Conservation (phyloP, 179 eudicot species). For the Beta lomatogona region DNA sequence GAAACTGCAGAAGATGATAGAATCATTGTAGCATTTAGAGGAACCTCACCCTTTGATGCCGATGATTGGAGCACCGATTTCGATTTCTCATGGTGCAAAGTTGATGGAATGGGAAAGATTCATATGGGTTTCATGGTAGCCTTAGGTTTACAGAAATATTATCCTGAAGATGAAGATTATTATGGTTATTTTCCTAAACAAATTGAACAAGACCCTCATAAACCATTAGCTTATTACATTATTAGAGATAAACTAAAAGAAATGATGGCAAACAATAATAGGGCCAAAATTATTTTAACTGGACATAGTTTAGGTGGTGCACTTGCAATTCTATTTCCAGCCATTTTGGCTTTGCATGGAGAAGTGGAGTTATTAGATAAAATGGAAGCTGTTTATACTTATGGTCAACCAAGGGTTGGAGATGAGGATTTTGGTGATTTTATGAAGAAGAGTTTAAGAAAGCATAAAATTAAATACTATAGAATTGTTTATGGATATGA, state of each 20-base stretch:
- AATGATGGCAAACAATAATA: constrained; percentile 20
- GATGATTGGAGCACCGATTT: constrained; percentile 60
- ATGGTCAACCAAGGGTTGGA: constrained; percentile 75
- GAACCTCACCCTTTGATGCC: constrained; percentile 52
- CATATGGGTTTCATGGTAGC: constrained; percentile 70
- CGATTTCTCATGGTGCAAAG: constrained; percentile 58
- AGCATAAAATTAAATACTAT: constrained; percentile 36
- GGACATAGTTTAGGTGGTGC: constrained; percentile 83
- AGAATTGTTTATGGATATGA: constrained; percentile 65
- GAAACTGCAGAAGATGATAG: constrained; percentile 28
- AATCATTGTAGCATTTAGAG: constrained; percentile 54
- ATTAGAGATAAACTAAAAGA: constrained; percentile 43
- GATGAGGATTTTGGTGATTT: constrained; percentile 46
- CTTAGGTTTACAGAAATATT: constrained; percentile 45
- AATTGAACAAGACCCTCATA: constrained; percentile 18
- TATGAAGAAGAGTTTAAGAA: constrained; percentile 33
- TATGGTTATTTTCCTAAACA: constrained; percentile 47
- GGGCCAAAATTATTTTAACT: constrained; percentile 46
- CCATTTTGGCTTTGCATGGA: constrained; percentile 49
- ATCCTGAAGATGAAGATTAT: constrained; percentile 14
- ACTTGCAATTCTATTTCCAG: constrained; percentile 58
- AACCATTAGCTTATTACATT: constrained; percentile 51
- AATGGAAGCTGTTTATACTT: constrained; percentile 58
- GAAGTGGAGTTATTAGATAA: constrained; percentile 45
- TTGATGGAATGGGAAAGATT: constrained; percentile 45